These are phyloP conservation scores for Lachnum nothofagi DNA, from an alignment of 2,329 filamentous ascomycete genomes.

Conservation along the genomic window DNA sequence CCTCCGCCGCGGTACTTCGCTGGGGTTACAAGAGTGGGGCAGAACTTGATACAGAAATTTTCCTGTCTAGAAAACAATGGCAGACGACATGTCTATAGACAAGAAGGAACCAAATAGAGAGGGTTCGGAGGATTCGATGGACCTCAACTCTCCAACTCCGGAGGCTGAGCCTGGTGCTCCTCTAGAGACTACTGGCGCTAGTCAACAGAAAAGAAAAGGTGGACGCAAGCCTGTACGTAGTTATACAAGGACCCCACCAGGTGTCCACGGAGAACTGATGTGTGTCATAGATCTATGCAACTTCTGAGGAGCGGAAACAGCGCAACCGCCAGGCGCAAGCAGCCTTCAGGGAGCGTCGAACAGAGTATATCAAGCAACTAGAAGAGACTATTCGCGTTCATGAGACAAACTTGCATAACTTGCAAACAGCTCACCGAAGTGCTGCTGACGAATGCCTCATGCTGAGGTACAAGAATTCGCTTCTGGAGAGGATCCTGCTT, in stretches of 20 bases:
- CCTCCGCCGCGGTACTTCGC: constrained; percentile 13
- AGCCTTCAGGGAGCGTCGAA: constrained; percentile 91
- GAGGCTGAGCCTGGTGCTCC: constrained; percentile 45
- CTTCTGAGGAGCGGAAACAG: constrained; percentile 96
- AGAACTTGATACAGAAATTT: constrained; percentile 11
- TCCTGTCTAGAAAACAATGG: constrained; percentile 41
- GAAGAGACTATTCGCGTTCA: constrained; percentile 96
- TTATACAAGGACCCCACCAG: too few relatives aligned
- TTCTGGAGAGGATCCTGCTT: constrained; percentile 88
- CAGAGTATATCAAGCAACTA: constrained; percentile 98
- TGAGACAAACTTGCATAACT: constrained; percentile 85
- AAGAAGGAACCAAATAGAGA: constrained; percentile 53
- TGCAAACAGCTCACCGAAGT: constrained; percentile 89
- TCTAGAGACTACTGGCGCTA: constrained; percentile 45
- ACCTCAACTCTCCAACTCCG: constrained; percentile 46
- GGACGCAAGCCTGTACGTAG: constrained; percentile 86
- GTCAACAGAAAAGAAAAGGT: constrained; percentile 86
- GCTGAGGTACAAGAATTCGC: constrained; percentile 96
- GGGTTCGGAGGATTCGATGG: constrained; percentile 57
- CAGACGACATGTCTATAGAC: constrained; percentile 64
- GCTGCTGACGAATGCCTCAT: constrained; percentile 96
- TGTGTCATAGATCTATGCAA: constrained; percentile 79
- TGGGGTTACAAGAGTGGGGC: constrained; percentile 22
- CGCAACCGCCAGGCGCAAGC: constrained; percentile 95
- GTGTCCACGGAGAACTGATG: too few relatives aligned